Percentiles rank a stretch among this genome's conserved stretches.
phyloP scores from a whole-genome alignment of 345 rosid genomes.

The Ceriops tagal region DNA sequence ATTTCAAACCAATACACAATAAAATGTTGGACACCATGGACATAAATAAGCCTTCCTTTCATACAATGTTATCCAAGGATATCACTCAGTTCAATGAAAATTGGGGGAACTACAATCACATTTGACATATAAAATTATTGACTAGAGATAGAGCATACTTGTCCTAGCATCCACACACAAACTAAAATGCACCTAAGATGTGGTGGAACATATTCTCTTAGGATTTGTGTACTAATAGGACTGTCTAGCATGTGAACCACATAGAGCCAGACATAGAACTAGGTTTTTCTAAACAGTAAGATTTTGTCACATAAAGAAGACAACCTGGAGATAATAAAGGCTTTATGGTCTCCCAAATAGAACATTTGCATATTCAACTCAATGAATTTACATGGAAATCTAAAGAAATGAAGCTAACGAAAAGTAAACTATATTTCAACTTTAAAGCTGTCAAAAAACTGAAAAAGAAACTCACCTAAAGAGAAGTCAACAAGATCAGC shows the following conservation, averaged over 20 bases:
- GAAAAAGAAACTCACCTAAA: conserved; percentile 48
- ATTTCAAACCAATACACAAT: background rate
- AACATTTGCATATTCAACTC: no score
- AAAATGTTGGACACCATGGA: background rate
- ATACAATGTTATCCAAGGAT: background rate
- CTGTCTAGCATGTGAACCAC: no score
- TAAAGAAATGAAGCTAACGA: background rate
- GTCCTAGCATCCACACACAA: no score
- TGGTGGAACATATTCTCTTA: no score
- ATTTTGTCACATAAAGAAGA: no score
- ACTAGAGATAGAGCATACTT: no score
- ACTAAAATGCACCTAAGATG: no score
- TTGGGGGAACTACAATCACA: background rate
- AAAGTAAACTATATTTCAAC: background rate
- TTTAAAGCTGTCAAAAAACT: background rate
- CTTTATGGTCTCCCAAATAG: no score
- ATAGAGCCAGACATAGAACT: no score
- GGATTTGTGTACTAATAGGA: no score
- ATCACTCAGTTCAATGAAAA: background rate
- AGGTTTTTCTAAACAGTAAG: no score
- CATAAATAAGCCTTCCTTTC: background rate
- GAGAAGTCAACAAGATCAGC: conserved; percentile 82
- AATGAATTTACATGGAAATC: background rate
- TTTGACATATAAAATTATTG: background rate
- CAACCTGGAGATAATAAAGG: no score